Evolutionary conservation across 495 filamentous ascomycete species (phyloP), one percentile per base, ranked within the genome.

Genomic region (Penicillium taxi): DNA sequence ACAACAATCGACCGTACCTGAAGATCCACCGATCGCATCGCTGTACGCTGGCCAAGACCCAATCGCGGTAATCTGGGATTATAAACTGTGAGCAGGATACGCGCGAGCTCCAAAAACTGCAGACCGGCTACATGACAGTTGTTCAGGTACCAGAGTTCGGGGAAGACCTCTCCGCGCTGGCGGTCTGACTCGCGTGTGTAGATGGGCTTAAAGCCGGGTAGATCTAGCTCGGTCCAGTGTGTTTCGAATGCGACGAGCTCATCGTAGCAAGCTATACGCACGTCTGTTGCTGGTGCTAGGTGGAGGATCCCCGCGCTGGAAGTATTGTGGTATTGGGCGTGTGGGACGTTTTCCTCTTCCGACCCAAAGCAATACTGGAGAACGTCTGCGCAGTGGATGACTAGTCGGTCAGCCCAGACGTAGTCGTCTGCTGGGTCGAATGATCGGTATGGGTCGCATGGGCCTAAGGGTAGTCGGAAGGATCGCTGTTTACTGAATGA

Each of bases 61-160:
- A 68, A 18, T 1, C 51, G 50, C 0, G 64, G 61, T 2, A 61
- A 20, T 4, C 47, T 51, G 2, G 65, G 66, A 36, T 69, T 58
- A 41, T 66, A 61, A 9, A 62, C 58, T 0, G 49, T 40, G n/a
- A 70, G 54, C 19, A 70, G 41, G 19, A 70, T 61, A 5, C 53
- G 49, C 1, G 60, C 53, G 9, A 69, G 52, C 20, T 63, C 57
- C 6, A 59, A 41, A 32, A 63, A 57, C 20, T 62, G 60, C 12
- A 59, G 35, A 0, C 54, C 66, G 2, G 56, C 53, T 5, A 61
- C 56, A 26, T 66, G 56, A 26, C 52, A 58, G 32, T 61, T 54
- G 15, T 50, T 49, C 9, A 70, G 28, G 25, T 62, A 58, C 59
- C 64, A 63, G 6, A 63, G 24, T 18, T 63, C 56, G 0, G 66